Conservation (phyloP, 352 stramenopile genomes). For the Phytophthora citrophthora region DNA sequence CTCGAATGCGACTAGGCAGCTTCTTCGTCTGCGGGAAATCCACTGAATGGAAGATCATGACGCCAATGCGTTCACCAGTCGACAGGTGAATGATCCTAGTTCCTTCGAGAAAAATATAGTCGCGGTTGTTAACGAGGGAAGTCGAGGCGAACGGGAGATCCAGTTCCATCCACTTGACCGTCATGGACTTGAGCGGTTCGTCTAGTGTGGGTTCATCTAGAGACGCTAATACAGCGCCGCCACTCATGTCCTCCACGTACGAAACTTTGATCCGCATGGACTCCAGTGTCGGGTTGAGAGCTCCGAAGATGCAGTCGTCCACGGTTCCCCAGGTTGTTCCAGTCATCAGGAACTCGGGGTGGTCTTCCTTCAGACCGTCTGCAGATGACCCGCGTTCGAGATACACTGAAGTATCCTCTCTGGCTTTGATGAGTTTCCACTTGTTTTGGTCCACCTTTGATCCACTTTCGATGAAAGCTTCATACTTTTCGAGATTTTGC, state of each 20-base stretch:
- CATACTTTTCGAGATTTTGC: slow-evolving; percentile 45
- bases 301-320: slow-evolving; percentile 52
- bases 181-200: slow-evolving; percentile 50
- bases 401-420: slow-evolving; percentile 34
- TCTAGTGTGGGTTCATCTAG: slow-evolving; percentile 46
- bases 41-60: slow-evolving; percentile 57
- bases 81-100: slow-evolving; percentile 40
- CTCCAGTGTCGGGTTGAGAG: slow-evolving; percentile 42
- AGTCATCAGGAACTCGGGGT: slow-evolving; percentile 35
- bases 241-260: slow-evolving; percentile 53
- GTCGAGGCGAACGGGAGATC: slow-evolving; percentile 38
- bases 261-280: slow-evolving; percentile 47
- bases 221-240: slow-evolving; percentile 45
- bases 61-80: slow-evolving; percentile 47
- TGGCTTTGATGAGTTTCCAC: slow-evolving; percentile 46
- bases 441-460: slow-evolving; percentile 37
- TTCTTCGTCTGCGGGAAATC: slow-evolving; percentile 46
- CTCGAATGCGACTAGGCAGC: slow-evolving; percentile 45
- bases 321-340: slow-evolving; percentile 43
- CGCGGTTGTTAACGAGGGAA: slow-evolving; percentile 40
- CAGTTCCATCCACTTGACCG: slow-evolving; percentile 48
- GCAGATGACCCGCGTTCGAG: slow-evolving; percentile 22
- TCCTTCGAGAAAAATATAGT: slow-evolving; percentile 56
- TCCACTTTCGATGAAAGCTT: slow-evolving; percentile 31
- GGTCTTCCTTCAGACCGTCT: slow-evolving; percentile 7